Percentiles rank a stretch among this genome's conserved stretches.
Evolutionary conservation across 2,329 filamentous ascomycete species (phyloP).

Genomic region (Aspergillus amoenus): DNA sequence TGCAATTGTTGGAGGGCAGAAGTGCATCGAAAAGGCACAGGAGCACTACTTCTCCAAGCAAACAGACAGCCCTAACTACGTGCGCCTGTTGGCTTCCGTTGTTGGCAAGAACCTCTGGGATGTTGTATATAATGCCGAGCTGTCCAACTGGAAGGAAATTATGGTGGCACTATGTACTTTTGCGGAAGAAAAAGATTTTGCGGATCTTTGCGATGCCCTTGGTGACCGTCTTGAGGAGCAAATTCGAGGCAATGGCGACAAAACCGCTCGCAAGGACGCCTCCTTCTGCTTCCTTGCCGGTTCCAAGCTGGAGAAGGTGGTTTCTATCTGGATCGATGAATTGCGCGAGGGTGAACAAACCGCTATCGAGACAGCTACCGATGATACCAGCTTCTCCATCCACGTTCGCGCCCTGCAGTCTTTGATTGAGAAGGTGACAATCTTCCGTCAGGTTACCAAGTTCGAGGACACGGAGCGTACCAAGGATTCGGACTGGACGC

Average conservation of each 20-base stretch:
- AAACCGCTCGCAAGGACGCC: constrained; percentile 72
- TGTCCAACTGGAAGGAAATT: constrained; percentile 93
- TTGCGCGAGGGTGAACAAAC: constrained; percentile 79
- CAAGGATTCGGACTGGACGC: constrained; percentile 80
- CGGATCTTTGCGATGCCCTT: constrained; percentile 90
- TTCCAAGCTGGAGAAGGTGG: constrained; percentile 96
- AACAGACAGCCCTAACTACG: constrained; percentile 80
- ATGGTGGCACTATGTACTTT: constrained; percentile 97
- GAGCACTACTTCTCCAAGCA: constrained; percentile 84
- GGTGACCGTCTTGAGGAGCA: constrained; percentile 85
- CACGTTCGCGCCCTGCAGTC: constrained; percentile 85
- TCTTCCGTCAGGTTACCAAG: constrained; percentile 91
- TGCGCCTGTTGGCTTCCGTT: constrained; percentile 85
- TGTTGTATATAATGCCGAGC: constrained; percentile 91
- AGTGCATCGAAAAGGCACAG: constrained; percentile 91
- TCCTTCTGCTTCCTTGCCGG: constrained; percentile 96
- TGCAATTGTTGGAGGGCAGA: constrained; percentile 91
- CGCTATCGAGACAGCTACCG: constrained; percentile 65
- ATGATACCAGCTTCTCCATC: constrained; percentile 84
- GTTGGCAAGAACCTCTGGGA: constrained; percentile 98
- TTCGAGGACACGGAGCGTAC: constrained; percentile 77
- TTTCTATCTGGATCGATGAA: constrained; percentile 89
- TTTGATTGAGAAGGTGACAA: constrained; percentile 96
- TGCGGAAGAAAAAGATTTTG: constrained; percentile 85
- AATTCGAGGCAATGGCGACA: constrained; percentile 55